These are phyloP conservation scores for Leccinellum albellum DNA, from an alignment of 768 basidiomycete genomes.

Conservation along the genomic window DNA sequence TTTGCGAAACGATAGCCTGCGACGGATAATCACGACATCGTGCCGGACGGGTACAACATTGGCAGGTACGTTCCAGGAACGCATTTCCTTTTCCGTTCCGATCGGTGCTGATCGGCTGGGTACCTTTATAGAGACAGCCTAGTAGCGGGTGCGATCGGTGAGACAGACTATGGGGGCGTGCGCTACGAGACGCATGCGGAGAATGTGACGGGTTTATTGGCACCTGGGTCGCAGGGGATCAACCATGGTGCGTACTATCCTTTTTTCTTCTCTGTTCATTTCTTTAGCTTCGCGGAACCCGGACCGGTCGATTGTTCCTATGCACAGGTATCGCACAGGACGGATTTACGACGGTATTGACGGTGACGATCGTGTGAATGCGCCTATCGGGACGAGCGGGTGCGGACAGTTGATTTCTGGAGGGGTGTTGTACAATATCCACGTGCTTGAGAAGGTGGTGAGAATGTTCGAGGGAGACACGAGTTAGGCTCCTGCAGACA, in stretches of 20 bases:
- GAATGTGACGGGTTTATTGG: constrained; percentile 52
- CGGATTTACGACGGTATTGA: constrained; percentile 53
- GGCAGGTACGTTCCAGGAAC: constrained; percentile 34
- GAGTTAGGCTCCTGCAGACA: neutral
- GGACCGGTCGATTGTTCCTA: neutral
- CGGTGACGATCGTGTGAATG: constrained; percentile 43
- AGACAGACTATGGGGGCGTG: constrained; percentile 39
- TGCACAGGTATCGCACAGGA: constrained; percentile 54
- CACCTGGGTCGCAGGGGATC: constrained; percentile 47
- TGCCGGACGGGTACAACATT: constrained; percentile 47
- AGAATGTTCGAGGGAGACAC: no score
- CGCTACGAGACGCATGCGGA: constrained; percentile 45
- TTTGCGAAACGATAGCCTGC: constrained; percentile 19
- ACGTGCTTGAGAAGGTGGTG: neutral
- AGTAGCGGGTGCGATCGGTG: constrained; percentile 38
- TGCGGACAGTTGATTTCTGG: neutral
- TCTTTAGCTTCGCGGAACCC: neutral
- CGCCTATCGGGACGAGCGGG: neutral
- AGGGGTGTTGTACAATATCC: neutral
- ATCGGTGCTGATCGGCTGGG: neutral
- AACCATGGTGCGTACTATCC: constrained; percentile 42
- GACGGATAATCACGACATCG: constrained; percentile 38
- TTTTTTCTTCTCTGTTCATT: neutral
- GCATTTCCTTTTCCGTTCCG: neutral
- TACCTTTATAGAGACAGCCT: constrained; percentile 33